Base-by-base conservation (phyloP, 108 stramenopile species). In the Tribonema minus region DNA sequence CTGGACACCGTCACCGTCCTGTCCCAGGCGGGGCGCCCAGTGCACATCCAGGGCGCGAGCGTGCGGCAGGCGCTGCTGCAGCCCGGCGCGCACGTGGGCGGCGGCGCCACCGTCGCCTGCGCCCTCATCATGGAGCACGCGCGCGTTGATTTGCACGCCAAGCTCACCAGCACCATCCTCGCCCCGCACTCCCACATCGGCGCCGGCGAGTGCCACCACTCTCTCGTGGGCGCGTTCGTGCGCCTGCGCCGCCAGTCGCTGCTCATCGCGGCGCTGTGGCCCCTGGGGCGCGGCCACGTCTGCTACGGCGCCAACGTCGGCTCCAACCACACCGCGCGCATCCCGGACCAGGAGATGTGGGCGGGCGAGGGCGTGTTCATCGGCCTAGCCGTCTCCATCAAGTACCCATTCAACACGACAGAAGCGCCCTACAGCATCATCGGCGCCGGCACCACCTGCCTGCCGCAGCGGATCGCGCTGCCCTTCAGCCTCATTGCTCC, bases 291-390 rank as follows among this genome's bases (percentile, higher is more conserved):
- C 58, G 95, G 95, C 20, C 95, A 98, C 83, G 92, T 98, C 1
- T 94, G 91, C 3, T 98, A 96, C 72, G 97, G 97, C 7, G 84
- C 81, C 37, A 95, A 95, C 72, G 91, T 95, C 12, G 97, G 97
- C 7, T 89, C 89, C 29, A 98, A 98, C 82, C 96, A 98, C 80
- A 98, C 96, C 0, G 94, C 93, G 5, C 84, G 95, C 3, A 73
- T 92, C 12, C 92, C 95, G 2, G 97, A 98, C 86, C 94, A 95
- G 77, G 94, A 96, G 85, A 80, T 85, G 25, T 71, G 88, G 71
- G 83, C 88, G 0, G 97, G 95, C 0, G 97, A 98, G 76, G 97
- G 97, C 3, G 85, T 91, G 30, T 88, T 98, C 91, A 85, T 95
- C 89, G 97, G 97, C 3, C 84, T 98, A 72, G 84, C 86, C 27